These are phyloP conservation scores for Akanthomyces uredinophilus DNA, from an alignment of 2,329 filamentous ascomycete genomes.

Conservation along the genomic window DNA sequence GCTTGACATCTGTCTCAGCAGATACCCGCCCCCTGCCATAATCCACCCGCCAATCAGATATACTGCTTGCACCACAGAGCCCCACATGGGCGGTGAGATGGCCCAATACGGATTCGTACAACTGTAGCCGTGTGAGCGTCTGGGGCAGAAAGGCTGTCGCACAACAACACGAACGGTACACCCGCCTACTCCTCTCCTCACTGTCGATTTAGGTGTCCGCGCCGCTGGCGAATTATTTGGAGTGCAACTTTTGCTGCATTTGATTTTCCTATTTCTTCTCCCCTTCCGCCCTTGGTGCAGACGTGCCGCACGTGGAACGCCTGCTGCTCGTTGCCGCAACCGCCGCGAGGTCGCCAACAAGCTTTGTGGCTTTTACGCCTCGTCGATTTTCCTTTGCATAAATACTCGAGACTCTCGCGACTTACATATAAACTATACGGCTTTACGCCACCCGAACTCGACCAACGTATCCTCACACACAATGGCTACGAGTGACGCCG, in stretches of 20 bases:
- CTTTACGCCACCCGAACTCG: neutral
- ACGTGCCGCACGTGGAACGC: neutral
- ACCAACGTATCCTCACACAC: slow-evolving; percentile 9
- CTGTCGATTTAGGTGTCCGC: neutral
- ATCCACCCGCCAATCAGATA: slow-evolving; percentile 12
- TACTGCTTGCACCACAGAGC: neutral
- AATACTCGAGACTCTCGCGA: neutral
- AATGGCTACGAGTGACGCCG: slow-evolving; percentile 38
- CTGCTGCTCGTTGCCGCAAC: neutral
- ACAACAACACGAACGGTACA: slow-evolving; percentile 10
- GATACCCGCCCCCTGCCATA: neutral
- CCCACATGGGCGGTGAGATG: slow-evolving; percentile 16
- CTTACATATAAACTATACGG: neutral
- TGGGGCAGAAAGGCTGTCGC: slow-evolving; percentile 16
- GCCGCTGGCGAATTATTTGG: neutral
- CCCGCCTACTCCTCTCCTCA: slow-evolving; percentile 6
- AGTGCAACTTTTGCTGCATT: neutral
- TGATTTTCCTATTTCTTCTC: neutral
- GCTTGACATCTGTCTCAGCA: neutral
- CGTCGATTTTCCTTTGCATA: neutral
- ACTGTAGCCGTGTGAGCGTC: slow-evolving; percentile 3
- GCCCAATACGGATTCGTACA: slow-evolving; percentile 11
- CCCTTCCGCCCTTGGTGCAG: neutral
- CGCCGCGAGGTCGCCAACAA: neutral
- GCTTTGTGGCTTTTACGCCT: neutral